Evolutionary conservation across 2,329 filamentous ascomycete genomes (phyloP), one percentile per base, ranked within the genome.

Genomic region (Emergomyces pasteurianus): DNA sequence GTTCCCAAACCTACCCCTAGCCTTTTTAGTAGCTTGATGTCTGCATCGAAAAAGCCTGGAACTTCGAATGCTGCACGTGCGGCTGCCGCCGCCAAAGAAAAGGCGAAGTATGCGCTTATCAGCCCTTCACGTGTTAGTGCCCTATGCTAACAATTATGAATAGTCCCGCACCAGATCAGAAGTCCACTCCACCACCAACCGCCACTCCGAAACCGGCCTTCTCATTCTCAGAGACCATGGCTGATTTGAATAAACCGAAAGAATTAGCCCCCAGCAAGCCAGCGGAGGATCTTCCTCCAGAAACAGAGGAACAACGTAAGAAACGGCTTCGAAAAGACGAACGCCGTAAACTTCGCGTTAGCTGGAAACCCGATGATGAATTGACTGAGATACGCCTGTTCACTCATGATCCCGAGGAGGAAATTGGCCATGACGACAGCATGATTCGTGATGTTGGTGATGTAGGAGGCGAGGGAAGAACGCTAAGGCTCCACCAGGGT

Each of bases 341-440:
- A 56, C 79, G 84, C 42, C 79, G 83, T 46, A 83, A 82, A 64
- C 70, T 86, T 38, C 81, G 83, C 23, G 84, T 87, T 5, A 78
- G 75, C 8, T 87, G 83, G 78, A 85, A 83, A 63, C 77, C 80
- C 0, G 83, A 84, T 63, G 77, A 80, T 21, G 74, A 77, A 34
- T 75, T 87, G 14, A 81, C 81, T 2, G 76, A 83, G 65, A 77
- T 85, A 59, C 78, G 80, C 53, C 77, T 82, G 57, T 86, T 86
- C 69, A 81, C 79, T 31, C 83, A 85, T 68, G 82, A 86, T 65
- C 83, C 83, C 0, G 82, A 85, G 10, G 84, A 86, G 69, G 83
- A 86, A 64, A 71, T 82, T 60, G 80, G 80, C 18, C 82, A 83
- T 54, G 80, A 81, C 50, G 80, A 82, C 61, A 83, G 80, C 65